Conservation (phyloP, 2,329 filamentous ascomycete genomes). For the Diplodia corticola region DNA sequence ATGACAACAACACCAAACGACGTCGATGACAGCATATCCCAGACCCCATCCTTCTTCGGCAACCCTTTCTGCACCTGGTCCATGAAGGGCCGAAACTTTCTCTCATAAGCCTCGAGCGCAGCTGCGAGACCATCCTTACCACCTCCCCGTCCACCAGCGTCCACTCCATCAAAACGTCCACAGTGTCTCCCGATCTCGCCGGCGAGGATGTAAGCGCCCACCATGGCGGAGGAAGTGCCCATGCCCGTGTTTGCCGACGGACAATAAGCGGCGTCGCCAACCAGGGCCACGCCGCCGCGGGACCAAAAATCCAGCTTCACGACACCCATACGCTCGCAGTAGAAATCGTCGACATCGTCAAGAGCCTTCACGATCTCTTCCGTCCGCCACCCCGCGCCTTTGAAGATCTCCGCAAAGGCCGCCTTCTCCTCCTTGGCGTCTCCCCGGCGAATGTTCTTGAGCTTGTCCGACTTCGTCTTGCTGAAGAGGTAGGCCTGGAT, state of each 20-base stretch:
- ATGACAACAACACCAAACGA: constrained; percentile 36
- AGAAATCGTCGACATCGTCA: constrained; percentile 47
- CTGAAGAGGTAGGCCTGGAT: constrained; percentile 40
- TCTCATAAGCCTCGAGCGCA: constrained; percentile 31
- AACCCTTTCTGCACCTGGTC: constrained; percentile 29
- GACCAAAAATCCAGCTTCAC: constrained; percentile 50
- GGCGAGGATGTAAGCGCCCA: constrained; percentile 32
- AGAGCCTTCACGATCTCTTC: constrained; percentile 48
- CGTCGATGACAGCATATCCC: constrained; percentile 31
- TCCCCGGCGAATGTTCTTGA: constrained; percentile 25
- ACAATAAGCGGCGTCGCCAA: constrained; percentile 58
- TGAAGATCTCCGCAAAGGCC: constrained; percentile 42
- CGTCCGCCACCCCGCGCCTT: constrained; percentile 49
- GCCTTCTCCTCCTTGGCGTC: constrained; percentile 44
- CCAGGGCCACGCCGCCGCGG: constrained; percentile 49
- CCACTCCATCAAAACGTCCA: neutral
- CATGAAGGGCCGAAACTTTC: constrained; percentile 27
- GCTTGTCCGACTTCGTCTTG: constrained; percentile 16
- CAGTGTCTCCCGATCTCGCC: constrained; percentile 26
- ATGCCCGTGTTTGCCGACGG: constrained; percentile 53
- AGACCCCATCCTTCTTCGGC: neutral
- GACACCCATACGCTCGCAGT: constrained; percentile 46
- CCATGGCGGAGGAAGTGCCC: constrained; percentile 52
- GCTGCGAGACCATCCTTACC: constrained; percentile 24
- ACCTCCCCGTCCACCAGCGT: too few relatives aligned